Percentiles rank a stretch among this genome's conserved stretches.
phyloP scores from a whole-genome alignment of 345 rosid genomes.

The Eucalyptus sp. region DNA sequence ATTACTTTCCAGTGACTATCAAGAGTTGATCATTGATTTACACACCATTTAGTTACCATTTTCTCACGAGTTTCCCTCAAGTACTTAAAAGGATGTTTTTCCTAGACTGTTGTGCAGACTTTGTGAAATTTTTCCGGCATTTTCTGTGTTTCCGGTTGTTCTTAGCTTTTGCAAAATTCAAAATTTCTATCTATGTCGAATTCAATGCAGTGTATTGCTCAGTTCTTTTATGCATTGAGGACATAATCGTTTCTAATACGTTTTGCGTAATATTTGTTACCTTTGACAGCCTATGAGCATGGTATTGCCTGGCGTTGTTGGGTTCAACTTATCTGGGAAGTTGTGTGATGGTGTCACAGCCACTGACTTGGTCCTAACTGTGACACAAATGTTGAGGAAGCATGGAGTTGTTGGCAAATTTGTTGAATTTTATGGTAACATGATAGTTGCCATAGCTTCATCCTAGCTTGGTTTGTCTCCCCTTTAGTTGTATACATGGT shows the following conservation, averaged over 20 bases:
- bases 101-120: background rate
- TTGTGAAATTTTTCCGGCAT: background rate
- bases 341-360: conserved; percentile 87
- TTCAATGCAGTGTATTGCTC: background rate
- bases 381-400: conserved; percentile 96
- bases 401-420: conserved; percentile 99
- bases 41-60: background rate
- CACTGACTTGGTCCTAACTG: conserved; percentile 95
- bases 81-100: background rate
- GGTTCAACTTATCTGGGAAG: conserved; percentile 88
- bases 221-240: background rate
- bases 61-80: background rate
- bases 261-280: background rate
- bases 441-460: background rate
- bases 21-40: background rate
- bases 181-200: background rate
- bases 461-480: background rate
- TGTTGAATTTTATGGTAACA: conserved; percentile 94
- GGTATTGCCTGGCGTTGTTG: conserved; percentile 99
- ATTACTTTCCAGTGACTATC: background rate
- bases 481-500: background rate
- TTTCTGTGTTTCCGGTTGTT: background rate
- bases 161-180: background rate
- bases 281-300: conserved; percentile 93
- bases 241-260: background rate